Evolutionary conservation across 2,329 filamentous ascomycete species (phyloP).

Genomic region (Cyphellophora attinorum): DNA sequence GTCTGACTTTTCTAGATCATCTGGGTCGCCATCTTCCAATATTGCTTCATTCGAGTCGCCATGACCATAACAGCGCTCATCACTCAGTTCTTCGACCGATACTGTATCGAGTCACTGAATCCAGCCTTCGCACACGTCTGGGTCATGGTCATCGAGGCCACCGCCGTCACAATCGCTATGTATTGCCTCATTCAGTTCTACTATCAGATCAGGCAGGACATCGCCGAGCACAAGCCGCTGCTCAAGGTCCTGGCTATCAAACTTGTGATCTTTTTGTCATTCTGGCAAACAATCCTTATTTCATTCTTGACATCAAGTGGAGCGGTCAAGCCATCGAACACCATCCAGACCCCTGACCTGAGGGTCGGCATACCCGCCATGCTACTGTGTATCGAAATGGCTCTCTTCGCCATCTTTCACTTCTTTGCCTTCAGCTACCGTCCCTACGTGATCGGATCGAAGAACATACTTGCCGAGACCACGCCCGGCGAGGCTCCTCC

Average conservation of each 20-base stretch:
- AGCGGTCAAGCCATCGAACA: slow-evolving; percentile 51
- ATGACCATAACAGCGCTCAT: slow-evolving; percentile 72
- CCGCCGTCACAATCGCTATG: slow-evolving; percentile 74
- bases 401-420: slow-evolving; percentile 67
- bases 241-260: slow-evolving; percentile 81
- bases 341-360: slow-evolving; percentile 63
- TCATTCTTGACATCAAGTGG: slow-evolving; percentile 53
- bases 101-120: slow-evolving; percentile 69
- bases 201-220: slow-evolving; percentile 59
- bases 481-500: slow-evolving; percentile 31
- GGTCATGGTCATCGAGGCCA: slow-evolving; percentile 61
- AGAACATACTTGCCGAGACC: slow-evolving; percentile 36
- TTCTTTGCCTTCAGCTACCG: slow-evolving; percentile 73
- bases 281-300: slow-evolving; percentile 66
- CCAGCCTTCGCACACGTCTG: slow-evolving; percentile 78
- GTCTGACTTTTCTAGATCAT: slow-evolving; percentile 45
- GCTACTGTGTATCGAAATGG: slow-evolving; percentile 77
- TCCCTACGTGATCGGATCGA: slow-evolving; percentile 50
- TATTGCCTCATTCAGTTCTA: slow-evolving; percentile 85
- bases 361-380: slow-evolving; percentile 72
- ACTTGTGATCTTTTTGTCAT: slow-evolving; percentile 81
- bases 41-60: slow-evolving; percentile 69
- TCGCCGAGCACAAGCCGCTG: slow-evolving; percentile 62
- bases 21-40: slow-evolving; percentile 76
- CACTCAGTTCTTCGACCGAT: slow-evolving; percentile 57